Evolutionary conservation across 768 basidiomycete genomes (phyloP), one percentile per base, ranked within the genome.

Genomic region (Podaxis rugospora): DNA sequence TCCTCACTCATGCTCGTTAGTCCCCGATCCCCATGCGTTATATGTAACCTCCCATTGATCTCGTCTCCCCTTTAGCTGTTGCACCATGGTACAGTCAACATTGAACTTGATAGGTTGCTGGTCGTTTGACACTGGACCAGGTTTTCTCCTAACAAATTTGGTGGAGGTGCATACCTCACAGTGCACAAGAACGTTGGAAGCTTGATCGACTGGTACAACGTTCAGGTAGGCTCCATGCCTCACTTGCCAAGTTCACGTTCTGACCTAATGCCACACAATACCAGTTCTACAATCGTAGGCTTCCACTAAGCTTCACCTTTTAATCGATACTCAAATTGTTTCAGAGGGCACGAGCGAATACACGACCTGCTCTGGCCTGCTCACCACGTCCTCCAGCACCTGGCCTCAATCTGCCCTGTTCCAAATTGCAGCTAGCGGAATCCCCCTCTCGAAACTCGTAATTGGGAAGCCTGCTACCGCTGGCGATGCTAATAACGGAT

Each of bases 391-490:
- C 9, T 85, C 86, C 2, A 74, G 71, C 58, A 68, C 74, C 44
- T 91, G 85, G 84, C 90, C 89, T 7, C 59, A 85, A 39, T 80
- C 86, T 0, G 78, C 88, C 0, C 73, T 81, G 37, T 83, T 86
- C 72, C 80, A 86, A 68, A 85, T 87, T 61, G 80, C 81, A 50
- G 78, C 78, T 1, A 81, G 73, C 58, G 87, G 87, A 28, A 80
- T 91, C 13, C 69, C 78, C 1, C 67, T 84, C 47, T 70, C 80
- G 69, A 91, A 92, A 72, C 76, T 91, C 51, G 83, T 91, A 63
- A 88, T 92, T 66, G 90, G 89, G 4, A 92, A 92, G 71, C 89
- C 89, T 1, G 85, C 83, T 1, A 74, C 69, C 18, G 57, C 76
- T 0, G 67, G 72, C 13, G 83, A 85, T 55, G 85, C 87, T 2